Percentiles rank a stretch among this genome's conserved stretches.
Evolutionary conservation across 2,329 filamentous ascomycete genomes (phyloP).

Genomic region (Kalmusia sp.): DNA sequence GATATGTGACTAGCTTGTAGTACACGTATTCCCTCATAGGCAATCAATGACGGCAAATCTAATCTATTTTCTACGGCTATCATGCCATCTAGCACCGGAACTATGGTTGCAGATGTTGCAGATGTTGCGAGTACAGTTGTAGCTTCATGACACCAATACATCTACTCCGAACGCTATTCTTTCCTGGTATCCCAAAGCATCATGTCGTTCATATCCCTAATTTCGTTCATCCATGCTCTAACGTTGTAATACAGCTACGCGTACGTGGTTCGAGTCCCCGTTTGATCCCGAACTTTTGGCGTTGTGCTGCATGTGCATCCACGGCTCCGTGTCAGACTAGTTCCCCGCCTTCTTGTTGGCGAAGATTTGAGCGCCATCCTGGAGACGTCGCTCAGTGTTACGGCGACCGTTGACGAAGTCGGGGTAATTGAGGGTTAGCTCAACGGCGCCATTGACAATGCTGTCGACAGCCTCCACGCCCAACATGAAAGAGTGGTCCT

Average conservation of each 20-base stretch:
- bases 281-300: not conserved
- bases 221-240: not conserved
- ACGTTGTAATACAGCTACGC: too few species aligned
- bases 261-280: too few species aligned
- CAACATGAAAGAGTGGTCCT: constrained; percentile 98
- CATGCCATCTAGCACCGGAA: not conserved
- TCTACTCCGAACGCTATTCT: constrained; percentile 5
- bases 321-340: constrained; percentile 13
- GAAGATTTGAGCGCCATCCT: constrained; percentile 67
- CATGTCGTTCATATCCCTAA: constrained; percentile 6
- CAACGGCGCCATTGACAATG: constrained; percentile 86
- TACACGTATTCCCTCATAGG: not conserved
- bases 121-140: not conserved
- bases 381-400: constrained; percentile 70
- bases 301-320: not conserved
- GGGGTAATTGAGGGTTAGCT: constrained; percentile 94
- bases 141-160: constrained; percentile 6
- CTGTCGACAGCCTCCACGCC: constrained; percentile 92
- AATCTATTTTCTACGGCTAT: constrained; percentile 1
- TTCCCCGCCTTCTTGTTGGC: constrained; percentile 47
- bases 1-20: not conserved
- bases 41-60: not conserved
- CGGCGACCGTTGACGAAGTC: constrained; percentile 87
- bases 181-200: constrained; percentile 24
- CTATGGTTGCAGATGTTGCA: too few species aligned